Percentiles rank a stretch among this genome's conserved stretches.
phyloP scores from a whole-genome alignment of 148 eudicot species.

The Limonium bicolor region DNA sequence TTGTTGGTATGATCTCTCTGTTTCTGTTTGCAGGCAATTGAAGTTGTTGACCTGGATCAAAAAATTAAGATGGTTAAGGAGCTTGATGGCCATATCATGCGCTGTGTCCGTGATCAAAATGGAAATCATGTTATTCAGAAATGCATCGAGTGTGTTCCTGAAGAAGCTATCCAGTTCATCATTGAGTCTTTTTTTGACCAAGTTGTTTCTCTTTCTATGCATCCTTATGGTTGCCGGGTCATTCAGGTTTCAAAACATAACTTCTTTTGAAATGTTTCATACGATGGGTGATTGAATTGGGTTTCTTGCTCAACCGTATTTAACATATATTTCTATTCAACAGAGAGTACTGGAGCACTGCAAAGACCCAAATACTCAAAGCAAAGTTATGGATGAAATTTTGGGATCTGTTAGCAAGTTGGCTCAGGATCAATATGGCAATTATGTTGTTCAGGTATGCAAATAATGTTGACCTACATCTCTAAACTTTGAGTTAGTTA shows the following conservation, averaged over 20 bases:
- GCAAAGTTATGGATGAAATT: conserved; percentile 90
- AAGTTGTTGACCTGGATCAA: conserved; percentile 96
- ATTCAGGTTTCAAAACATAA: conserved; percentile 47
- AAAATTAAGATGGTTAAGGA: conserved; percentile 90
- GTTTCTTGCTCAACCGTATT: too few relatives aligned
- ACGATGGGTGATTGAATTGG: neutral
- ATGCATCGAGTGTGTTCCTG: conserved; percentile 97
- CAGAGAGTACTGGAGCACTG: conserved; percentile 98
- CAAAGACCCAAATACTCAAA: conserved; percentile 59
- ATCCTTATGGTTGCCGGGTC: conserved; percentile 98
- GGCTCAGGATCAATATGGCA: conserved; percentile 98
- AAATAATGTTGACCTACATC: neutral
- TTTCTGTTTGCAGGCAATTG: conserved; percentile 57
- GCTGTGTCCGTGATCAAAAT: conserved; percentile 99
- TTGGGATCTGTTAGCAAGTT: conserved; percentile 80
- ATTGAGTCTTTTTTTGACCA: conserved; percentile 76
- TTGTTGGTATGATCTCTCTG: neutral
- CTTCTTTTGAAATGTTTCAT: neutral
- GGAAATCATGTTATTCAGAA: conserved; percentile 98
- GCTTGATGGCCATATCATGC: conserved; percentile 90
- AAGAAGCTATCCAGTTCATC: conserved; percentile 82
- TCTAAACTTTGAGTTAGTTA: neutral
- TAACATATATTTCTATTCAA: conserved; percentile 1
- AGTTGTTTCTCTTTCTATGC: conserved; percentile 94
- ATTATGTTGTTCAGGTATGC: conserved; percentile 95